Percentiles rank a stretch among this genome's conserved stretches.
These are phyloP conservation scores for Aspergillus pseudoviridinutans DNA, from an alignment of 2,329 filamentous ascomycete genomes.

Conservation along the genomic window DNA sequence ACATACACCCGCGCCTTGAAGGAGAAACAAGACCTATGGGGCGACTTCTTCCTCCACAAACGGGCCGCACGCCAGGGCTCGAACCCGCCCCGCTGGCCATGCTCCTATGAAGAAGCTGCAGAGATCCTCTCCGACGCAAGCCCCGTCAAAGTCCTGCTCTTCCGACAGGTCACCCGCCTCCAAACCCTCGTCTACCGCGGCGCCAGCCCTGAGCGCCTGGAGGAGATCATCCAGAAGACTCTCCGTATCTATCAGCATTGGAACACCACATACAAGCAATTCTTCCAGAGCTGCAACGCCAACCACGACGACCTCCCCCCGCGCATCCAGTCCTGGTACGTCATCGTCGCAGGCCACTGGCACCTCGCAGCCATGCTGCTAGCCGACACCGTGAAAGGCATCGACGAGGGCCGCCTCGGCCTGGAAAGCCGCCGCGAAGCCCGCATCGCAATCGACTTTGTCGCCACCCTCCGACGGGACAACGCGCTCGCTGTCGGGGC, in stretches of 20 bases:
- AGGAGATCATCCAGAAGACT: constrained; percentile 47
- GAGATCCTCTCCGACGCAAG: constrained; percentile 50
- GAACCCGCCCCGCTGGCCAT: constrained; percentile 48
- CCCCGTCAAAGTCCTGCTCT: constrained; percentile 58
- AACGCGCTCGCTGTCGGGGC: constrained; percentile 48
- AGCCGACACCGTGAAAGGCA: constrained; percentile 50
- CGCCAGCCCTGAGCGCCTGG: constrained; percentile 37
- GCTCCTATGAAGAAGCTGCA: constrained; percentile 50
- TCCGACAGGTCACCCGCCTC: constrained; percentile 53
- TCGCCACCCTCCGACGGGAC: constrained; percentile 39
- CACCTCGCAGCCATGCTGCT: constrained; percentile 54
- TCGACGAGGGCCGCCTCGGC: constrained; percentile 35
- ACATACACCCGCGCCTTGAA: constrained; percentile 2
- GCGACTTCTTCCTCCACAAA: constrained; percentile 33
- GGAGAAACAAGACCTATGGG: constrained; percentile 34
- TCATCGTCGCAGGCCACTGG: constrained; percentile 56
- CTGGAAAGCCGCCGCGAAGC: constrained; percentile 18
- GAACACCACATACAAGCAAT: constrained; percentile 49
- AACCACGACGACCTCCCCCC: constrained; percentile 49
- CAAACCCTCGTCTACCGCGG: constrained; percentile 49
- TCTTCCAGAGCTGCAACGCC: constrained; percentile 51
- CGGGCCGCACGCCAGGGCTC: constrained; percentile 2
- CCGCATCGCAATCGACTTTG: constrained; percentile 30
- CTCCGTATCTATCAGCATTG: constrained; percentile 54
- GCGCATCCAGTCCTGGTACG: constrained; percentile 58